Percentiles rank a stretch among this genome's conserved stretches.
phyloP scores from a whole-genome alignment of 1,139 yeast species.

The Debaryomyces psychrophilus region DNA sequence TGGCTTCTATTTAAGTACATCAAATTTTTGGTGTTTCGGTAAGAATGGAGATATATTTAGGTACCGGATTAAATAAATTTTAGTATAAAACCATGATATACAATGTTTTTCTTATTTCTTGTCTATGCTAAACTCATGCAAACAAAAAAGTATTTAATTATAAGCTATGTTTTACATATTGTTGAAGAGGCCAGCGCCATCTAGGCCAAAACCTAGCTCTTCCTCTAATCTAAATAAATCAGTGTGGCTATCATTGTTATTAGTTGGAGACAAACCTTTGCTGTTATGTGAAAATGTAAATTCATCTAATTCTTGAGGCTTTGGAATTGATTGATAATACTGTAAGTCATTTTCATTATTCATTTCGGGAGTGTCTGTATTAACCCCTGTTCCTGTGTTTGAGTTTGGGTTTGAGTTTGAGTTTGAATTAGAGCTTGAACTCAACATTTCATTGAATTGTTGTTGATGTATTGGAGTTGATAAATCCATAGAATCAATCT shows the following conservation, averaged over 20 bases:
- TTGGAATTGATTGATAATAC: conserved; percentile 45
- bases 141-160: conserved; percentile 1
- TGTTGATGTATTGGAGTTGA: conserved; percentile 15
- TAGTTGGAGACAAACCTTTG: conserved; percentile 9
- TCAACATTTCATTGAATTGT: conserved; percentile 13
- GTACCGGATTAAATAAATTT: conserved; percentile 19
- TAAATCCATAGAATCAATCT: conserved; percentile 18
- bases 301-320: conserved; percentile 51
- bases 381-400: conserved; percentile 33
- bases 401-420: conserved; percentile 12
- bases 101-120: conserved; percentile 1
- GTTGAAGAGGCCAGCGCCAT: conserved; percentile 37
- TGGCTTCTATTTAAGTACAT: conserved; percentile 42
- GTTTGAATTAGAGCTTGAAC: conserved; percentile 8
- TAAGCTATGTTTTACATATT: conserved; percentile 13
- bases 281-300: conserved; percentile 33
- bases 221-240: conserved; percentile 48
- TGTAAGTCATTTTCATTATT: conserved; percentile 27
- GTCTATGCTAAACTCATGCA: conserved; percentile 9
- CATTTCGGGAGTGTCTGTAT: conserved; percentile 31
- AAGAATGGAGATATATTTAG: conserved; percentile 56
- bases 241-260: conserved; percentile 15
- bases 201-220: conserved; percentile 50
- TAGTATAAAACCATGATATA: background rate
- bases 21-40: conserved; percentile 53